A percentile compares a stretch with the other conserved stretches of the same genome.
Evolutionary conservation across 106 monocot species (phyloP).

Genomic region (Acorus calamus): DNA sequence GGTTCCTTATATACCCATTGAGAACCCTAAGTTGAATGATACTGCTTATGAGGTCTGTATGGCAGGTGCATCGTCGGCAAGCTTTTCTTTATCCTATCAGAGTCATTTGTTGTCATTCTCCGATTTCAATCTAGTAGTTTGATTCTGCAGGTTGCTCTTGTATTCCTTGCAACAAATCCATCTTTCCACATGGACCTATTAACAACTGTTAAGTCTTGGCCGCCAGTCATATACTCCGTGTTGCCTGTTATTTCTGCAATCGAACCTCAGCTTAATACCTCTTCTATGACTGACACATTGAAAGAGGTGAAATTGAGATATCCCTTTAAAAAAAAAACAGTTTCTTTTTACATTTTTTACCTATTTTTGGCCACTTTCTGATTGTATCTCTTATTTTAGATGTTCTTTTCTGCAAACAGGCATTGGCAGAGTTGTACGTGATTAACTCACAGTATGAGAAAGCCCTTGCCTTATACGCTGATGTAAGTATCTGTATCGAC

Average conservation of each 20-base stretch:
- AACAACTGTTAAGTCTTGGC: slow-evolving; percentile 77
- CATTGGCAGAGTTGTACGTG: slow-evolving; percentile 84
- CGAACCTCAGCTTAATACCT: slow-evolving; percentile 75
- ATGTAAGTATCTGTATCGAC: slow-evolving; percentile 53
- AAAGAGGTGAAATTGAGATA: slow-evolving; percentile 57
- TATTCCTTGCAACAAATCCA: slow-evolving; percentile 83
- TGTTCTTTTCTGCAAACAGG: slow-evolving; percentile 24
- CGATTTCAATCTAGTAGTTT: no score
- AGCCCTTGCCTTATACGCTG: slow-evolving; percentile 77
- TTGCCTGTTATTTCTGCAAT: slow-evolving; percentile 92
- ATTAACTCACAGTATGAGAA: slow-evolving; percentile 82
- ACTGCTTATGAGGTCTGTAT: slow-evolving; percentile 83
- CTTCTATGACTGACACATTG: slow-evolving; percentile 63
- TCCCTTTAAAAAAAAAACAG: not conserved
- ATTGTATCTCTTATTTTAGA: not conserved
- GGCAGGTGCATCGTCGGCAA: no score
- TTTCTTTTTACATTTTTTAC: slow-evolving; percentile 1
- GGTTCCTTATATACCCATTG: slow-evolving; percentile 91
- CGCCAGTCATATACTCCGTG: slow-evolving; percentile 62
- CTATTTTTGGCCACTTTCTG: not conserved
- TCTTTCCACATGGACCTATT: slow-evolving; percentile 77
- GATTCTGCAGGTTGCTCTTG: slow-evolving; percentile 70
- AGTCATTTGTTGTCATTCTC: no score
- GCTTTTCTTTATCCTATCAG: no score
- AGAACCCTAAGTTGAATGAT: slow-evolving; percentile 75